Evolutionary conservation across 169 alveolate species (phyloP), one percentile per base, ranked within the genome.

Genomic region (Sarcocystis neurona): DNA sequence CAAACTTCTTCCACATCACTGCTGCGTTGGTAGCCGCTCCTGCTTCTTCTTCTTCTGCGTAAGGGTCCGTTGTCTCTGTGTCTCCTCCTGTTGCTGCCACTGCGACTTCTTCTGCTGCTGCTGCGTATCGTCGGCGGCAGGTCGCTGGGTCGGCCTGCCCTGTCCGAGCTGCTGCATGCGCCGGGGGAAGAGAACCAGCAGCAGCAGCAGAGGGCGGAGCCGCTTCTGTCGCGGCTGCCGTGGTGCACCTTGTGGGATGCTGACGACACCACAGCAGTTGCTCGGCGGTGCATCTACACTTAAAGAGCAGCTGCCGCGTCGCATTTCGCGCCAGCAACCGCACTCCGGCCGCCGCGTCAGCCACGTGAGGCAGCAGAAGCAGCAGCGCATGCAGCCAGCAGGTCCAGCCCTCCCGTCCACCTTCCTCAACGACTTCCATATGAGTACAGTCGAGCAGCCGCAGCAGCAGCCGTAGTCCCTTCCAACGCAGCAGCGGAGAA

Each of bases 271-370:
- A 4, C 37, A 72, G 53, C 2, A 72, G 58, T 1, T 37, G 58
- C 58, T n/a, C n/a, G n/a, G 82, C 82, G 56, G 82, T 72, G 58
- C 41, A 47, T 39, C 39, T 39, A 72, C 82, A 72, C 56, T 53
- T 32, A 27, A 72, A 39, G 37, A 72, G 53, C 82, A 72, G 56
- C 47, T 43, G 39, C 2, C 82, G 82, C 15, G 41, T 34, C 56
- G 18, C 82, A 30, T n/a, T 8, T 3, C 1, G 41, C 34, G 82
- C 82, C 47, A 72, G 53, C 6, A 0, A 15, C 3, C 82, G 82
- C 39, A 23, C 32, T 2, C 41, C 82, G 6, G 6, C 82, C 39
- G 23, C 2, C 18, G 82, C 27, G 34, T 72, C 82, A 18, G 56
- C 82, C 82, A 72, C 5, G 82, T 23, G 82, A 15, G 82, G 82